phyloP scores from a whole-genome alignment of 2,329 filamentous ascomycete genomes.

The Hypoxylon sp. region DNA sequence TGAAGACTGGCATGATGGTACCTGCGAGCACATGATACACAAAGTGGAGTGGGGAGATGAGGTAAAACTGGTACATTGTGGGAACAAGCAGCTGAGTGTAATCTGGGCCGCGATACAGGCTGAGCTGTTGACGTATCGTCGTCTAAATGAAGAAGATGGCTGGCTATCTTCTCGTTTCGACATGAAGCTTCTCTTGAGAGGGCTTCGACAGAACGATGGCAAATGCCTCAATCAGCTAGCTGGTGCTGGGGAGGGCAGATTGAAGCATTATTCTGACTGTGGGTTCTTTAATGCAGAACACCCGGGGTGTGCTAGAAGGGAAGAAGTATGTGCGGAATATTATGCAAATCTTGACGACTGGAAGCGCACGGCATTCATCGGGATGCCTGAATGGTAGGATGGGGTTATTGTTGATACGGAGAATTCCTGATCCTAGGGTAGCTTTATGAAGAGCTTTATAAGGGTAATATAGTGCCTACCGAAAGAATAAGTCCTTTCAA shows the following conservation, averaged over 20 bases:
- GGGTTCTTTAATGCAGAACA: conserved; percentile 11
- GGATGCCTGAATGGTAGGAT: neutral
- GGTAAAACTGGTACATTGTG: conserved; percentile 41
- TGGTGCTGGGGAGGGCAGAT: neutral
- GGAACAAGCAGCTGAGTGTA: conserved; percentile 8
- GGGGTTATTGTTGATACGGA: too few species aligned
- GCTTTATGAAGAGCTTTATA: too few species aligned
- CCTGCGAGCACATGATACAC: neutral
- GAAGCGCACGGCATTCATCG: conserved; percentile 19
- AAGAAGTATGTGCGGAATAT: conserved; percentile 25
- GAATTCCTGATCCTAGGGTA: too few species aligned
- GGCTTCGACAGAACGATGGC: conserved; percentile 6
- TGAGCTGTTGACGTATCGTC: conserved; percentile 57
- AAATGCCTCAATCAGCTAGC: neutral
- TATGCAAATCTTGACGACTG: conserved; percentile 34
- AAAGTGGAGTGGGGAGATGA: neutral
- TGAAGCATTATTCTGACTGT: conserved; percentile 1
- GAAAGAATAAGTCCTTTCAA: too few species aligned
- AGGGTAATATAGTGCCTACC: too few species aligned
- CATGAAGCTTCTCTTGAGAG: conserved; percentile 14
- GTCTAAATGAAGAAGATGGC: conserved; percentile 47
- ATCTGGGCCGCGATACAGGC: conserved; percentile 57
- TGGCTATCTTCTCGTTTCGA: conserved; percentile 30
- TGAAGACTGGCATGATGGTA: neutral
- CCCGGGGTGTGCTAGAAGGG: conserved; percentile 8